These are phyloP conservation scores for Colletotrichum scovillei DNA, from an alignment of 2,329 filamentous ascomycete genomes.

Conservation along the genomic window DNA sequence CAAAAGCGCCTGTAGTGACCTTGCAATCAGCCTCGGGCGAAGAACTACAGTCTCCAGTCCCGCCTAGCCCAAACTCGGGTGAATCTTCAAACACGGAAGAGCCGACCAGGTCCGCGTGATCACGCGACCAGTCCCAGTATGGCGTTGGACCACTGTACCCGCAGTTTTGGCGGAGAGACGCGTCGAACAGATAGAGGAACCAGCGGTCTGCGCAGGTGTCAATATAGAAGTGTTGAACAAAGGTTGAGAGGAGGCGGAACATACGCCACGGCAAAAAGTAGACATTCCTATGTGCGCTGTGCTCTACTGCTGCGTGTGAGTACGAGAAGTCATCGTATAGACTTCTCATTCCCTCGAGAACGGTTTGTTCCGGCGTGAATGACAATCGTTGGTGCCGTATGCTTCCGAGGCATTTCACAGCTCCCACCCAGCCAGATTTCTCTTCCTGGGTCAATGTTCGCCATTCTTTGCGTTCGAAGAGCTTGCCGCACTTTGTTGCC, in stretches of 20 bases:
- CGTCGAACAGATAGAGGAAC: not conserved
- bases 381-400: not conserved
- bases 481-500: not conserved
- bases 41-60: not conserved
- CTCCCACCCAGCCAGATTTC: not conserved
- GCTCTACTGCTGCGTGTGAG: not conserved
- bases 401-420: not conserved
- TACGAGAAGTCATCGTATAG: not conserved
- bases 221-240: not conserved
- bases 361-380: not conserved
- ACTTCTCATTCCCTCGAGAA: not conserved
- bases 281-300: not conserved
- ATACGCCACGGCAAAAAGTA: not conserved
- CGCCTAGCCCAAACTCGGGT: not conserved
- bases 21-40: not conserved
- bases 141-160: slow-evolving; percentile 13
- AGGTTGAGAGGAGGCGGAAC: not conserved
- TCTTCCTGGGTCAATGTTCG: not conserved
- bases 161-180: not conserved
- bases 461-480: not conserved
- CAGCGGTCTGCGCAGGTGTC: not conserved
- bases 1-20: not conserved
- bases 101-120: slow-evolving; percentile 8
- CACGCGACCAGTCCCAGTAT: slow-evolving; percentile 22
- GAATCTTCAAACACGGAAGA: slow-evolving; percentile 15